Evolutionary conservation across 164 flowering plant genomes (phyloP).

Genomic region (Santalum album): DNA sequence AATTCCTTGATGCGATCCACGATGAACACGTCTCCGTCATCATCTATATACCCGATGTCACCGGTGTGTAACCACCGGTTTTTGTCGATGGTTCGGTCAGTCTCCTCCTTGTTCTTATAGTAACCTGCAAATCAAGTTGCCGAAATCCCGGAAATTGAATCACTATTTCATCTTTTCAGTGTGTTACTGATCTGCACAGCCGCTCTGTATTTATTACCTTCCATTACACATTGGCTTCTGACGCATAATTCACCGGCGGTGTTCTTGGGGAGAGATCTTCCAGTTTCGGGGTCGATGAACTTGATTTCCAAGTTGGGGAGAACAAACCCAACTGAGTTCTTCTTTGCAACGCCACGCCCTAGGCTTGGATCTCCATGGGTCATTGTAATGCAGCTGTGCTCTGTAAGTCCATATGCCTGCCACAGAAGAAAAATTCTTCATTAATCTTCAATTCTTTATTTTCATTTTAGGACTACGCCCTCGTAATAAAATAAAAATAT

Average conservation of each 20-base stretch:
- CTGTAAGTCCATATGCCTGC: conserved; percentile 96
- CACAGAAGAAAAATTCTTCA: neutral
- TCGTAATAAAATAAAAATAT: too few species aligned
- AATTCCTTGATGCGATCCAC: conserved; percentile 94
- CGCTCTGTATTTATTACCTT: conserved; percentile 33
- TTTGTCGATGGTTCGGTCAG: conserved; percentile 53
- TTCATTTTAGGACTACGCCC: too few species aligned
- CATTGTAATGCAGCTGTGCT: conserved; percentile 95
- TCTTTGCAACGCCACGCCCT: conserved; percentile 50
- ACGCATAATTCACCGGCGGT: conserved; percentile 86
- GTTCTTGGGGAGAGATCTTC: conserved; percentile 65
- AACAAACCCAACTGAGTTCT: conserved; percentile 78
- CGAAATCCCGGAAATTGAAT: neutral
- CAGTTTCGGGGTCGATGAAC: conserved; percentile 78
- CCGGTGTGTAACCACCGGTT: conserved; percentile 97
- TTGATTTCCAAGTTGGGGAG: conserved; percentile 89
- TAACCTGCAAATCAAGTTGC: conserved; percentile 44
- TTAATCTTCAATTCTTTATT: too few species aligned
- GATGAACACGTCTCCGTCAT: conserved; percentile 83
- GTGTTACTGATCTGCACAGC: too few species aligned
- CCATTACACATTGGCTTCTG: conserved; percentile 93
- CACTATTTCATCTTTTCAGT: too few species aligned
- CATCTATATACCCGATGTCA: conserved; percentile 91
- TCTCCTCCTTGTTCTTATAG: conserved; percentile 72
- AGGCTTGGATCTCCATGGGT: conserved; percentile 51